A percentile compares a stretch with the other conserved stretches of the same genome.
Conservation (phyloP, 805 yeast genomes). For the Wickerhamiella allomyrinae region DNA sequence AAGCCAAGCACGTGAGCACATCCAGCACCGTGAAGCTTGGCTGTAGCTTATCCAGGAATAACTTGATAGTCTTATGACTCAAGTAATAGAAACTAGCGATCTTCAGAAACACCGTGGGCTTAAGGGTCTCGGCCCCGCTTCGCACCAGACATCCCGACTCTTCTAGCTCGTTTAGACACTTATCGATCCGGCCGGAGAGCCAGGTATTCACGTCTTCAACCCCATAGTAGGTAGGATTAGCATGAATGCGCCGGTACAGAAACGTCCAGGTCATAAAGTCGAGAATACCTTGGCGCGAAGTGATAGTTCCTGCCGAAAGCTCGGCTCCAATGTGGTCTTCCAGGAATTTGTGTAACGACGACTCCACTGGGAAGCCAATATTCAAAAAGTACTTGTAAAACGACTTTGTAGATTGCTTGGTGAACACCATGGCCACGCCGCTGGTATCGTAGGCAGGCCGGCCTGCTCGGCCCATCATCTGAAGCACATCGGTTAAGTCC, state of each 20-base stretch:
- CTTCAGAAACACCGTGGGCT: slow-evolving; percentile 66
- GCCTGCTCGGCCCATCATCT: slow-evolving; percentile 81
- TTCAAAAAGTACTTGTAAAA: slow-evolving; percentile 68
- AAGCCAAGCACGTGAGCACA: slow-evolving; percentile 46
- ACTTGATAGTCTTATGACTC: slow-evolving; percentile 77
- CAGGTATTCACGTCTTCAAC: slow-evolving; percentile 27
- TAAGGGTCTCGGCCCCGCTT: slow-evolving; percentile 20
- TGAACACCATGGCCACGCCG: slow-evolving; percentile 63
- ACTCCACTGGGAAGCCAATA: slow-evolving; percentile 72
- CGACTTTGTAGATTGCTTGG: slow-evolving; percentile 58
- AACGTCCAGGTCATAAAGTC: slow-evolving; percentile 69
- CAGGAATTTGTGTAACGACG: slow-evolving; percentile 61
- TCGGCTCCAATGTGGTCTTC: slow-evolving; percentile 75
- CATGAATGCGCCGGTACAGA: slow-evolving; percentile 56
- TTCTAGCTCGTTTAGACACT: slow-evolving; percentile 47
- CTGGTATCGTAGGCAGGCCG: slow-evolving; percentile 69
- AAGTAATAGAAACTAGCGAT: slow-evolving; percentile 86
- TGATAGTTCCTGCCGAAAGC: slow-evolving; percentile 54
- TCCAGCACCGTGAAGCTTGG: slow-evolving; percentile 39
- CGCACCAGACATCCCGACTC: slow-evolving; percentile 35
- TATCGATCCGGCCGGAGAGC: slow-evolving; percentile 41
- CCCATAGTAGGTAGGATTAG: slow-evolving; percentile 65
- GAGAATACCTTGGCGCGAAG: slow-evolving; percentile 51
- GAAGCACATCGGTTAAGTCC: slow-evolving; percentile 71
- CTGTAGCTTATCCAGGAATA: slow-evolving; percentile 32